Conservation (phyloP, 768 basidiomycete species). For the Mycena filopes region DNA sequence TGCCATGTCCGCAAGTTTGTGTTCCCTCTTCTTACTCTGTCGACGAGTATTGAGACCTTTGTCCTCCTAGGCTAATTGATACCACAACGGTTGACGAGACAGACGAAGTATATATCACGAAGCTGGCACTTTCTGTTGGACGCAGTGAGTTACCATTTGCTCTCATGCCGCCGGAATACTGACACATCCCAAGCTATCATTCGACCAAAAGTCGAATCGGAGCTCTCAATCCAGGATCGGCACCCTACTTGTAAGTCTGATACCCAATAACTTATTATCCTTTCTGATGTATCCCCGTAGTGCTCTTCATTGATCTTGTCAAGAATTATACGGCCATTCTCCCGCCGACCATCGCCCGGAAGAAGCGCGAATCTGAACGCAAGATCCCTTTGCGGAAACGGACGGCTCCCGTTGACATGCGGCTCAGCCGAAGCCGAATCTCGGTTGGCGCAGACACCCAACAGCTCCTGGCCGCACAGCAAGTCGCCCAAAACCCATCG, state of each 20-base stretch:
- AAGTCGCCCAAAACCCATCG: slow-evolving; percentile 65
- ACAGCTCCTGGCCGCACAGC: slow-evolving; percentile 78
- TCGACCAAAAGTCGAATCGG: slow-evolving; percentile 83
- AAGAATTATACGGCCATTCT: slow-evolving; percentile 79
- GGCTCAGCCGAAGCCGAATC: slow-evolving; percentile 81
- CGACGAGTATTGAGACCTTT: slow-evolving; percentile 11
- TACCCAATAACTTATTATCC: neutral
- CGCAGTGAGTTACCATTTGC: slow-evolving; percentile 66
- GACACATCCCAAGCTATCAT: slow-evolving; percentile 66
- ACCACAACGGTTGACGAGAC: slow-evolving; percentile 76
- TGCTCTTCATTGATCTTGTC: slow-evolving; percentile 87
- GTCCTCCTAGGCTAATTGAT: slow-evolving; percentile 67
- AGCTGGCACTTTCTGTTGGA: slow-evolving; percentile 88
- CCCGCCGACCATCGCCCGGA: slow-evolving; percentile 84
- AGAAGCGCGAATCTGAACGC: slow-evolving; percentile 89
- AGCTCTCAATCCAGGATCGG: slow-evolving; percentile 91
- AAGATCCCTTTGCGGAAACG: slow-evolving; percentile 86
- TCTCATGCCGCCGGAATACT: slow-evolving; percentile 1
- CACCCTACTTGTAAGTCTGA: slow-evolving; percentile 75
- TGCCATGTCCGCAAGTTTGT: slow-evolving; percentile 79
- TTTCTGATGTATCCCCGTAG: slow-evolving; percentile 47
- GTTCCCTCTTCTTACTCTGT: neutral
- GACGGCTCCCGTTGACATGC: slow-evolving; percentile 89
- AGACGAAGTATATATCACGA: slow-evolving; percentile 84
- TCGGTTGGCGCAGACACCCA: slow-evolving; percentile 76